Conservation (phyloP, 2,329 filamentous ascomycete genomes). For the Fusarium decemcellulare region DNA sequence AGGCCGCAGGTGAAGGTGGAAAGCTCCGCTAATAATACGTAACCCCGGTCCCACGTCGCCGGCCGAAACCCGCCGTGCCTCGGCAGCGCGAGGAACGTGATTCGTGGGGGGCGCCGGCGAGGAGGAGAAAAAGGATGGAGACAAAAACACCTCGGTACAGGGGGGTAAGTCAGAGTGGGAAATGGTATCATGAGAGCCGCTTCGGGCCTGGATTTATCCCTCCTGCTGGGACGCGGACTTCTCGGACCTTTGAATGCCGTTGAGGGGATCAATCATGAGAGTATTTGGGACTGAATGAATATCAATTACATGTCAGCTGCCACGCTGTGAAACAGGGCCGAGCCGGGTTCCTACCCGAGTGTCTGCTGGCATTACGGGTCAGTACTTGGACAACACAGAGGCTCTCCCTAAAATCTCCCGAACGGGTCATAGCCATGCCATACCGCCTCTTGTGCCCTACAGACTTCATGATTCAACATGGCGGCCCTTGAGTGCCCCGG, state of each 20-base stretch:
- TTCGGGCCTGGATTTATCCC: neutral
- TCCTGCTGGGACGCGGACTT: neutral
- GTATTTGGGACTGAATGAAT: too few species aligned
- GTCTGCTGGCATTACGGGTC: neutral
- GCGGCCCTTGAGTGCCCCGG: too few species aligned
- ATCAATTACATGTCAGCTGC: too few species aligned
- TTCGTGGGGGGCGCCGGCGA: conserved; percentile 31
- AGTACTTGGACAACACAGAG: neutral
- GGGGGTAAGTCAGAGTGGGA: neutral
- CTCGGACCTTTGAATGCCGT: neutral
- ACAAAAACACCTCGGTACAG: conserved; percentile 12
- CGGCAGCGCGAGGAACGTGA: conserved; percentile 40
- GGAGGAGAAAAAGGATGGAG: conserved; percentile 3
- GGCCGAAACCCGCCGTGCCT: conserved; percentile 37
- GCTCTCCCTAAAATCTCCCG: conserved; percentile 6
- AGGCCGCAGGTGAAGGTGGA: conserved; percentile 34
- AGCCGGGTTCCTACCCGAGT: neutral
- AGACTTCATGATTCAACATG: neutral
- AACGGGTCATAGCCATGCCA: neutral
- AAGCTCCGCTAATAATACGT: conserved; percentile 12
- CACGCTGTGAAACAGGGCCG: too few species aligned
- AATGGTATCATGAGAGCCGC: neutral
- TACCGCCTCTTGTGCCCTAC: too few species aligned
- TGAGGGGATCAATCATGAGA: too few species aligned
- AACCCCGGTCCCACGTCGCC: conserved; percentile 15